phyloP scores from a whole-genome alignment of 768 basidiomycete genomes.

The Russula lepida region DNA sequence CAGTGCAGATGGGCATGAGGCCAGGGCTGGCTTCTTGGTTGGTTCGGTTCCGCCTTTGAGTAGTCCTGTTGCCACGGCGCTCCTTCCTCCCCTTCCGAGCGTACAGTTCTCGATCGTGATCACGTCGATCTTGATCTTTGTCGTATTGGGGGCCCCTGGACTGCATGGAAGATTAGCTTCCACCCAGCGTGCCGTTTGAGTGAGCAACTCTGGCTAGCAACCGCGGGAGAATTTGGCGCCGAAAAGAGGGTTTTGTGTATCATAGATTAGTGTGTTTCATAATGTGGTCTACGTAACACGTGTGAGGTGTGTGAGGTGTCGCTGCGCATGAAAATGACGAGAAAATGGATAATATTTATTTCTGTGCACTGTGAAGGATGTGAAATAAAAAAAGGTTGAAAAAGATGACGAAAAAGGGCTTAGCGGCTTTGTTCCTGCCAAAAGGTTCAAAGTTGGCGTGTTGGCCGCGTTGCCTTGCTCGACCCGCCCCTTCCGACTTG shows the following conservation, averaged over 20 bases:
- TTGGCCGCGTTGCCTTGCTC: neutral
- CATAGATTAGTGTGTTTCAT: neutral
- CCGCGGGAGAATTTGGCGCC: neutral
- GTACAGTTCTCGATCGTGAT: constrained; percentile 4
- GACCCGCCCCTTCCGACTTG: neutral
- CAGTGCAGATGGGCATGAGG: neutral
- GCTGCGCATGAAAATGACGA: neutral
- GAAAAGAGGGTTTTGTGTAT: neutral
- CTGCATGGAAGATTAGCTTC: neutral
- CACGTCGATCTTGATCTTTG: neutral
- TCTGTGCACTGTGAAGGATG: neutral
- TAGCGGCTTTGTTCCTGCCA: neutral
- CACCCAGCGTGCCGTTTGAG: neutral
- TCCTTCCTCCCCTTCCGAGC: neutral
- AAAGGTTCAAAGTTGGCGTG: neutral
- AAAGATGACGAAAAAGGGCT: neutral
- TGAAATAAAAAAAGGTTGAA: neutral
- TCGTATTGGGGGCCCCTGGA: neutral
- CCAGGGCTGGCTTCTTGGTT: neutral
- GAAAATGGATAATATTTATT: too few species aligned
- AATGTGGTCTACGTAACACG: neutral
- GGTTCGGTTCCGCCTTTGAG: neutral
- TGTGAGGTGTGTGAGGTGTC: neutral
- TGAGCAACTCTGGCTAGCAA: neutral
- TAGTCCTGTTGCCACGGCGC: neutral